Evolutionary conservation across 139 green algal species (phyloP), one percentile per base, ranked within the genome.

Genomic region (Chlorella ohadii): DNA sequence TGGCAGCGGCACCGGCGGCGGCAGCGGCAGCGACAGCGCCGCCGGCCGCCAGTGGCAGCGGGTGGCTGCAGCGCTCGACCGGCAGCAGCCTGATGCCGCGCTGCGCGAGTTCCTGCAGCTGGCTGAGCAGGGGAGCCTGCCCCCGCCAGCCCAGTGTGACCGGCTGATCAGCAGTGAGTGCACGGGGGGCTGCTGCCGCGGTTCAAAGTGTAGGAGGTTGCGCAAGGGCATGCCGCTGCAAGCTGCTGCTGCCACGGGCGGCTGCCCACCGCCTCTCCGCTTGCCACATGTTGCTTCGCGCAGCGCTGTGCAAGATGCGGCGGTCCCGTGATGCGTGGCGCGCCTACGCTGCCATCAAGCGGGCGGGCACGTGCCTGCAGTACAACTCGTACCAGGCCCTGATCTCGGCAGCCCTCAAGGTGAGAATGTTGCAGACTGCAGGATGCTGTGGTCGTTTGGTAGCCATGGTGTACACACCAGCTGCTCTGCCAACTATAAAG

Each of bases 361-460:
- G 25, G 4, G 57, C 55, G 2, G 61, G 57, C 25, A 19, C 55
- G 39, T 44, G 33, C 36, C 80, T 86, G 34, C 55, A 72, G 28
- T 92, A 92, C 84, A 87, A 76, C 38, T 86, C 79, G 12, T 89
- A 89, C 72, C 86, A 91, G 23, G 66, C 78, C 1, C 56, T 92
- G 13, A 83, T 92, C 51, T 84, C 25, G 12, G 38, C 67, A 38
- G 86, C 86, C 6, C 47, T 85, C 82, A 82, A 89, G 81, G 82
- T 83, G 47, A 51, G 44, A 16, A 6, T 16, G 44, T 9, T 51
- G 44, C 44, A 51, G 44, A 51, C 7, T 6, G 44, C n/a, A n/a
- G n/a, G n/a, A n/a, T n/a, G n/a, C n/a, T n/a, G n/a, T n/a, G n/a
- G n/a, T n/a, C n/a, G 44, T 51, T 51, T 51, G 44, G 44, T 9